These are phyloP conservation scores for Penicillium alfredii DNA, from an alignment of 495 filamentous ascomycete genomes.

Conservation along the genomic window DNA sequence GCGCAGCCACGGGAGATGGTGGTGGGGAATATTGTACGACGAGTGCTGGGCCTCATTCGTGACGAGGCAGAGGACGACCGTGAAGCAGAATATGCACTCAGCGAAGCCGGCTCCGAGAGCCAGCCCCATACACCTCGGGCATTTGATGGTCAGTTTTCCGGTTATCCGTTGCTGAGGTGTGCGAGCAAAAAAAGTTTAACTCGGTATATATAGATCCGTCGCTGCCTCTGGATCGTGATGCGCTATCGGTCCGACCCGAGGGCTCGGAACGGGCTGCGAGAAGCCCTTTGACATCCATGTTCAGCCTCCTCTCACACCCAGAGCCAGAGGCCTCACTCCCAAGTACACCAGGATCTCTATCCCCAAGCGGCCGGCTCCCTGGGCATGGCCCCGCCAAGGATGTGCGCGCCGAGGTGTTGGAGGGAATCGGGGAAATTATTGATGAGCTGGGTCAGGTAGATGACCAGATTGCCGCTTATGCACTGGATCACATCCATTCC, in stretches of 20 bases:
- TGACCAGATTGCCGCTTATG: conserved; percentile 79
- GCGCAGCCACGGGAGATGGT: conserved; percentile 86
- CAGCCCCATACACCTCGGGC: conserved; percentile 46
- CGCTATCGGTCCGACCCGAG: conserved; percentile 24
- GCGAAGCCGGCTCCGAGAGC: conserved; percentile 44
- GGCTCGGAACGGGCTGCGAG: conserved; percentile 38
- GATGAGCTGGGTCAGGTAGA: conserved; percentile 86
- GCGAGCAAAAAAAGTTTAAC: no score
- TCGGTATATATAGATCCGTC: conserved; percentile 38
- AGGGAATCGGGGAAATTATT: conserved; percentile 84
- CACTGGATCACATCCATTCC: conserved; percentile 82
- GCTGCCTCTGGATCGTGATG: conserved; percentile 29
- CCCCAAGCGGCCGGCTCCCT: conserved; percentile 34
- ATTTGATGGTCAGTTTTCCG: conserved; percentile 34
- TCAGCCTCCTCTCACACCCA: conserved; percentile 70
- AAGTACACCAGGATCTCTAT: conserved; percentile 38
- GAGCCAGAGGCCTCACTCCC: conserved; percentile 40
- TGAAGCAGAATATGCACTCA: conserved; percentile 56
- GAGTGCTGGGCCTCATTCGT: conserved; percentile 82
- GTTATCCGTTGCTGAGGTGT: no score
- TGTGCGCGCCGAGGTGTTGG: conserved; percentile 79
- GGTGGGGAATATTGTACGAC: conserved; percentile 87
- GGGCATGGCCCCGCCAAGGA: conserved; percentile 43
- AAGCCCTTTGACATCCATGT: conserved; percentile 66
- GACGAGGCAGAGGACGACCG: conserved; percentile 82